phyloP scores from a whole-genome alignment of 1,284 basidiomycete genomes.

The Coriolopsis trogii region DNA sequence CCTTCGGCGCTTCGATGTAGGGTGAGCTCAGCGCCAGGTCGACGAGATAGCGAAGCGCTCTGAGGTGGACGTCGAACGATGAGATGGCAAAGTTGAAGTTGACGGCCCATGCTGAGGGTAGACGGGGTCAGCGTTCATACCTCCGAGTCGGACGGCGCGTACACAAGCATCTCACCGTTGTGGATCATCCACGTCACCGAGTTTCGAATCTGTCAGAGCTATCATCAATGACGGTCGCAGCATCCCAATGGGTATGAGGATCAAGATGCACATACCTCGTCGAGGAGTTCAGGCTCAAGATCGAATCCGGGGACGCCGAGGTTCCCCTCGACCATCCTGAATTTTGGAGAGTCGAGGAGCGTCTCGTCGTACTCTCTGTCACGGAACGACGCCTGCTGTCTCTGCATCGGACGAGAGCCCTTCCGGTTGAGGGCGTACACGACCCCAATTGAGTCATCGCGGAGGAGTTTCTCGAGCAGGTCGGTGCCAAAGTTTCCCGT shows the following conservation, averaged over 20 bases:
- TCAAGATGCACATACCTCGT: slow-evolving; percentile 27
- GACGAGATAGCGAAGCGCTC: slow-evolving; percentile 19
- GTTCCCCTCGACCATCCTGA: slow-evolving; percentile 39
- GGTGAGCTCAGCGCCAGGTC: slow-evolving; percentile 31
- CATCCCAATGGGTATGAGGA: too few species aligned
- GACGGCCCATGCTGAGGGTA: slow-evolving; percentile 35
- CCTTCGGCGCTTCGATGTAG: slow-evolving; percentile 18
- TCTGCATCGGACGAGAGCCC: slow-evolving; percentile 12
- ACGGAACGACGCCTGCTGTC: slow-evolving; percentile 34
- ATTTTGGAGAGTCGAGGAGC: slow-evolving; percentile 31
- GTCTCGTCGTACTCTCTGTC: slow-evolving; percentile 32
- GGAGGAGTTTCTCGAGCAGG: slow-evolving; percentile 19
- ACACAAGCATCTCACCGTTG: slow-evolving; percentile 32
- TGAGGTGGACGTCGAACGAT: slow-evolving; percentile 23
- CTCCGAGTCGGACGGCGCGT: background rate
- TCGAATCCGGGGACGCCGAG: slow-evolving; percentile 32
- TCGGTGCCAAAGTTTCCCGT: slow-evolving; percentile 26
- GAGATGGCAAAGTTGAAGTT: slow-evolving; percentile 36
- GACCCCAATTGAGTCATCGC: slow-evolving; percentile 2
- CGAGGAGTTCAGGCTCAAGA: slow-evolving; percentile 27
- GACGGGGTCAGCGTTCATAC: background rate
- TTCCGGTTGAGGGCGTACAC: slow-evolving; percentile 26
- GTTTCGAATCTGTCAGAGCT: slow-evolving; percentile 16
- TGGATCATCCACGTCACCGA: slow-evolving; percentile 35
- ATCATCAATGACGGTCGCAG: background rate